Conservation (phyloP, 805 yeast species). For the Grigorovia yakushimaensis region DNA sequence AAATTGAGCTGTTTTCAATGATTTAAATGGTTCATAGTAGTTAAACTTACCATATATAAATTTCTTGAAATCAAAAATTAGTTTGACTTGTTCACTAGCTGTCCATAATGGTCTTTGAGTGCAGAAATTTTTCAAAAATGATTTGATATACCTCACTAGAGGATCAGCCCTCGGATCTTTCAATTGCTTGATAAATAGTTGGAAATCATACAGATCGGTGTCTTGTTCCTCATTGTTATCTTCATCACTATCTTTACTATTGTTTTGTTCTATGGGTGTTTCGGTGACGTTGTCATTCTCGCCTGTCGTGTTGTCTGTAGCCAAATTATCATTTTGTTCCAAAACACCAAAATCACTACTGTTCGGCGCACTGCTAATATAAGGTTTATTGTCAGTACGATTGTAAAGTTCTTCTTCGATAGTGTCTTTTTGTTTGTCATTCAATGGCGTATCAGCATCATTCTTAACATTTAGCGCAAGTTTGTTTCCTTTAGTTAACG, state of each 20-base stretch:
- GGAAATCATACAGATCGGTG: slow-evolving; percentile 59
- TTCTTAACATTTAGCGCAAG: background rate
- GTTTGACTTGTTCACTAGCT: slow-evolving; percentile 65
- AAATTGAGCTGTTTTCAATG: slow-evolving; percentile 48
- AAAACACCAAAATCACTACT: too few relatives aligned
- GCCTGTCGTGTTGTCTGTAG: too few relatives aligned
- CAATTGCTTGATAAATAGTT: slow-evolving; percentile 60
- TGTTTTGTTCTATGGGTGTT: too few relatives aligned
- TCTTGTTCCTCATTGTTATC: background rate
- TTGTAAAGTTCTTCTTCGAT: too few relatives aligned
- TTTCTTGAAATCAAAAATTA: slow-evolving; percentile 63
- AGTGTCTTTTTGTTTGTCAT: too few relatives aligned
- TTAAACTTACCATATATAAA: slow-evolving; percentile 60
- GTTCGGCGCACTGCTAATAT: too few relatives aligned
- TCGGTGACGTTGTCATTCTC: too few relatives aligned
- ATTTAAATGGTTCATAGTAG: slow-evolving; percentile 62
- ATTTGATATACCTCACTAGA: slow-evolving; percentile 71
- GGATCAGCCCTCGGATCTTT: slow-evolving; percentile 78
- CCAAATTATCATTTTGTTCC: too few relatives aligned
- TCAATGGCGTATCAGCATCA: too few relatives aligned
- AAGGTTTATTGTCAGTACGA: too few relatives aligned
- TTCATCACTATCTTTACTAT: background rate
- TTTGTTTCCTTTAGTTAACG: slow-evolving; percentile 1
- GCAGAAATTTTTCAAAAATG: slow-evolving; percentile 67
- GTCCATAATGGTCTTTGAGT: slow-evolving; percentile 54